Base-by-base conservation (phyloP, 2,329 filamentous ascomycete species). In the Hypoxylon rubiginosum region DNA sequence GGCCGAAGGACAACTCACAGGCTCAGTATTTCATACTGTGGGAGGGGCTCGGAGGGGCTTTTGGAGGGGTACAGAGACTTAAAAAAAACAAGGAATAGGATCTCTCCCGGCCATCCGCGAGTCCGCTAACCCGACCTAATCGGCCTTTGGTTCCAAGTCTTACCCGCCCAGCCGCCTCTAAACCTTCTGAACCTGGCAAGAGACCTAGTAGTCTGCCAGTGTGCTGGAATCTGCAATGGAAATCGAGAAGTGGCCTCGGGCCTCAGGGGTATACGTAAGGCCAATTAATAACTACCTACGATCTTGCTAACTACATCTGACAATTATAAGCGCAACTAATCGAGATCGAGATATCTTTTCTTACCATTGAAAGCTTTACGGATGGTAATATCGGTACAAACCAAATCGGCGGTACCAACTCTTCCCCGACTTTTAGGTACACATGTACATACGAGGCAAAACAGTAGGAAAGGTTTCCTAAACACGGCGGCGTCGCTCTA, bases 401-500 rank as follows among this genome's bases (percentile, higher is more conserved):
- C 30, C 46, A n/a, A 49, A 49, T 30, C 46, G 11, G 26, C 21
- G 21, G 11, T 30, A 5, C 46, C 2, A 28, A 28, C 21, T 24
- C 24, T 19, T 50, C 10, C 5, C 46, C 46, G 28, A 30, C 46
- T 34, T 24, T 56, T 19, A 36, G 24, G 30, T 41, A 21, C 17
- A 8, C 32, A 10, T 10, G 11, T 3, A 13, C 11, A 10, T 9
- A 9, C 34, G 39, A 19, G n/a, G 5, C 39, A 19, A 17, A 11
- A 50, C 45, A 50, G 50, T 53, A 59, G 51, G 54, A 62, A 66
- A 56, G 21, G 19, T 58, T 36, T 60, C 51, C 56, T 19, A 19
- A 50, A 59, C 53, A 59, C 62, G 52, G 58, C 64, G 60, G 64
- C 67, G 63, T 19, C 57, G 41, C 56, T 64, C 60, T 66, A 67